Conservation (phyloP, 2,329 filamentous ascomycete genomes). For the Ophiocordyceps camponoti-floridani region DNA sequence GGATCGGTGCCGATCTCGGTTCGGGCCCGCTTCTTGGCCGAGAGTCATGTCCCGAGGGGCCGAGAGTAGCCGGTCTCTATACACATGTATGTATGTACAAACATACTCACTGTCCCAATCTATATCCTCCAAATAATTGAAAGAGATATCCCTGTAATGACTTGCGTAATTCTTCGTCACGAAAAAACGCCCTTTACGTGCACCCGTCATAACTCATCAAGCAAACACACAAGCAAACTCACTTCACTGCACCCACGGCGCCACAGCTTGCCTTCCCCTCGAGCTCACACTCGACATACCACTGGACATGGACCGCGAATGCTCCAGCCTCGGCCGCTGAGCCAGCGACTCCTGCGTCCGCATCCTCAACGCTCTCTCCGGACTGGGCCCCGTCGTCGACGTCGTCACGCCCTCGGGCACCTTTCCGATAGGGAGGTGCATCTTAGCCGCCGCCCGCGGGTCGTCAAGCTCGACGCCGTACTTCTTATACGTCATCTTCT, state of each 20-base stretch:
- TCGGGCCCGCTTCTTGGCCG: too few species aligned
- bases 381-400: conserved; percentile 24
- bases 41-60: too few species aligned
- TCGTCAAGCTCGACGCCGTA: conserved; percentile 25
- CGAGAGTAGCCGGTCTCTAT: too few species aligned
- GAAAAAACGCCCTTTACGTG: neutral
- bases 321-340: conserved; percentile 10
- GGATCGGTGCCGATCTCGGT: too few species aligned
- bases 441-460: conserved; percentile 23
- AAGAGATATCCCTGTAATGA: too few species aligned
- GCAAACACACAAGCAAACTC: neutral
- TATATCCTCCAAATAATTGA: too few species aligned
- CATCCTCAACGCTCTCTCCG: conserved; percentile 23
- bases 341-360: conserved; percentile 14
- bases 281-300: conserved; percentile 14
- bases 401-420: conserved; percentile 27
- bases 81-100: neutral
- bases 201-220: too few species aligned
- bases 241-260: conserved; percentile 12
- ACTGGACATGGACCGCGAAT: conserved; percentile 16
- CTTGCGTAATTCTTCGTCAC: too few species aligned
- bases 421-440: conserved; percentile 25
- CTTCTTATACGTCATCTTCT: conserved; percentile 21
- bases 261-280: conserved; percentile 12
- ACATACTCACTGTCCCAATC: neutral